These are phyloP conservation scores for Sclerotiophoma versabilis DNA, from an alignment of 2,329 filamentous ascomycete genomes.

Conservation along the genomic window DNA sequence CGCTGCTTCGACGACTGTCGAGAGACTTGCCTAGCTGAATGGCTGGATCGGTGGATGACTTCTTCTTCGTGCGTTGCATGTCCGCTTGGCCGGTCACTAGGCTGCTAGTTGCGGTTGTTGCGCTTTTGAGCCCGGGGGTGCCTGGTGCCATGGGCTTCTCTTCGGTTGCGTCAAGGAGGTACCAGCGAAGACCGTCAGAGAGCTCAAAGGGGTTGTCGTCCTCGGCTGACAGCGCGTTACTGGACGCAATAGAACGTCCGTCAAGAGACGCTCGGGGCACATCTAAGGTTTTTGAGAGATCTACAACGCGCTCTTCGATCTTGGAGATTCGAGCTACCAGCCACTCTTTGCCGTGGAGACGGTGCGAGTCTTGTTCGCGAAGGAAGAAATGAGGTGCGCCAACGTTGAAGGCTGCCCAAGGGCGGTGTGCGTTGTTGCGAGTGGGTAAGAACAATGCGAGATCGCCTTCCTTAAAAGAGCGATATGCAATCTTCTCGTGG, in stretches of 20 bases:
- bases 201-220: constrained; percentile 98
- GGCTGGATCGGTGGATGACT: constrained; percentile 55
- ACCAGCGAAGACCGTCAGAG: constrained; percentile 94
- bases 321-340: constrained; percentile 92
- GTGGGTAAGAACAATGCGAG: constrained; percentile 93
- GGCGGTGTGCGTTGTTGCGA: constrained; percentile 89
- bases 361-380: constrained; percentile 88
- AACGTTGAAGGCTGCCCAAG: constrained; percentile 98
- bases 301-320: constrained; percentile 91
- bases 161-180: constrained; percentile 90
- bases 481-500: constrained; percentile 95
- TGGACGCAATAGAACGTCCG: constrained; percentile 58
- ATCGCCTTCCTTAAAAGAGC: constrained; percentile 95
- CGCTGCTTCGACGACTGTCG: constrained; percentile 89
- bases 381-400: constrained; percentile 97
- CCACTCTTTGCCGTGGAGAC: constrained; percentile 87
- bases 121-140: constrained; percentile 84
- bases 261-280: constrained; percentile 53
- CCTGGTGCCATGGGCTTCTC: constrained; percentile 88
- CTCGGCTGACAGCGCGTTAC: constrained; percentile 65
- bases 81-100: constrained; percentile 85
- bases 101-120: constrained; percentile 88
- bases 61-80: constrained; percentile 54
- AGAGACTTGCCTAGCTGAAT: constrained; percentile 77
- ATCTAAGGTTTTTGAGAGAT: constrained; percentile 81